A percentile compares a stretch with the other conserved stretches of the same genome.
Conservation (phyloP, 495 filamentous ascomycete species). For the Geopyxis carbonaria region DNA sequence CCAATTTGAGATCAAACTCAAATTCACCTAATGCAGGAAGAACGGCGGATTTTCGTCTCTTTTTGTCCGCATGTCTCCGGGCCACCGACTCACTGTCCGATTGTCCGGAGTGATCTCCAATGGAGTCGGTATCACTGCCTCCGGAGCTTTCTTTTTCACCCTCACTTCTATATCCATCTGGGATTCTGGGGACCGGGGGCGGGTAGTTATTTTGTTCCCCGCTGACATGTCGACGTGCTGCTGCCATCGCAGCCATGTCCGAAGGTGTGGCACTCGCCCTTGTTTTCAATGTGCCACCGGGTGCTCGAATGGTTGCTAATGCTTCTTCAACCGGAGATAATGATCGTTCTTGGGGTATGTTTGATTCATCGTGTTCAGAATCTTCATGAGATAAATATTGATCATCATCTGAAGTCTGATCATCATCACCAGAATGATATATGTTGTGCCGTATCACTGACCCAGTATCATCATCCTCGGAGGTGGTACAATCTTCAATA, state of each 20-base stretch:
- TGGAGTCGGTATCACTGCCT: constrained; percentile 11
- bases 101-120: constrained; percentile 27
- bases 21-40: constrained; percentile 48
- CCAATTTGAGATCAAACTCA: constrained; percentile 64
- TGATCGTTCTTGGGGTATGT: constrained; percentile 8
- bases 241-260: constrained; percentile 74
- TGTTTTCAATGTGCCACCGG: constrained; percentile 76
- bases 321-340: constrained; percentile 51
- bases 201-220: constrained; percentile 26
- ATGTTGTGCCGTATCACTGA: constrained; percentile 77
- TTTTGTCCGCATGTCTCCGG: constrained; percentile 33
- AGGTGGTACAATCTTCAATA: not conserved
- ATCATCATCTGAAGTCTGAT: constrained; percentile 23
- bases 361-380: constrained; percentile 11
- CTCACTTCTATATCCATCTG: constrained; percentile 34
- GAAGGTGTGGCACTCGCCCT: constrained; percentile 72
- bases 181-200: constrained; percentile 46
- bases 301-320: constrained; percentile 68
- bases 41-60: constrained; percentile 38
- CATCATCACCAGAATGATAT: constrained; percentile 30
- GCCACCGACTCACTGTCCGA: constrained; percentile 25
- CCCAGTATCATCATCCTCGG: constrained; percentile 39
- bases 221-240: constrained; percentile 69
- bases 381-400: constrained; percentile 10
- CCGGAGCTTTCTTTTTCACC: constrained; percentile 28